Percentiles rank a stretch among this genome's conserved stretches.
phyloP scores from a whole-genome alignment of 2,329 filamentous ascomycete species.

The Dactylonectria macrodidyma region DNA sequence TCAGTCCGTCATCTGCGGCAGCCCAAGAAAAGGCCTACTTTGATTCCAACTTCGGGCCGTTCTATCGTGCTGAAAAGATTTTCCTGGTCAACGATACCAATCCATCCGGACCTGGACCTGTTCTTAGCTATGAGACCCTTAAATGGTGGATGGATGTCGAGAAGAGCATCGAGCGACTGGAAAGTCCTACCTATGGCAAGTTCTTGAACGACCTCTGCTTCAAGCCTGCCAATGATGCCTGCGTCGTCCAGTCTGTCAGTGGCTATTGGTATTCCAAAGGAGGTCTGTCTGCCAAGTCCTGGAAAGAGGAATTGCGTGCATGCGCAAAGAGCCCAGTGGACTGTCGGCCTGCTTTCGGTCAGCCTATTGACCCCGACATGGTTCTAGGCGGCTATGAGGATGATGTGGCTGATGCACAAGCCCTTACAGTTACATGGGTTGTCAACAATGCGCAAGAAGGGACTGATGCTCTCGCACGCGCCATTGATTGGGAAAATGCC shows the following conservation, averaged over 20 bases:
- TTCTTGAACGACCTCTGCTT: constrained; percentile 90
- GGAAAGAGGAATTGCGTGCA: constrained; percentile 79
- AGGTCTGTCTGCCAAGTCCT: constrained; percentile 62
- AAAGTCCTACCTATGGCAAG: constrained; percentile 77
- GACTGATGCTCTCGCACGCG: constrained; percentile 76
- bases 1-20: constrained; percentile 92
- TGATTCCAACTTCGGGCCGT: constrained; percentile 92
- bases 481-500: constrained; percentile 91
- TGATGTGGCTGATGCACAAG: constrained; percentile 80
- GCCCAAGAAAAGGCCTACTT: constrained; percentile 96
- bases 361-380: constrained; percentile 88
- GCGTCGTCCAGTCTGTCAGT: constrained; percentile 93
- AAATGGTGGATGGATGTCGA: constrained; percentile 96
- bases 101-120: constrained; percentile 75
- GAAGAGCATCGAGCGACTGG: constrained; percentile 79
- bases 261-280: constrained; percentile 84
- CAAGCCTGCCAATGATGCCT: constrained; percentile 90
- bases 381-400: constrained; percentile 85
- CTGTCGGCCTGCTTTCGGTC: constrained; percentile 90
- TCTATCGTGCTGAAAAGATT: constrained; percentile 93
- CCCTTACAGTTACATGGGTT: constrained; percentile 94
- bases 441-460: constrained; percentile 88
- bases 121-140: constrained; percentile 90
- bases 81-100: constrained; percentile 93
- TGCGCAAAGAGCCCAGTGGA: constrained; percentile 86